phyloP scores from a whole-genome alignment of 208 protist species.

The Leishmania aethiopica region DNA sequence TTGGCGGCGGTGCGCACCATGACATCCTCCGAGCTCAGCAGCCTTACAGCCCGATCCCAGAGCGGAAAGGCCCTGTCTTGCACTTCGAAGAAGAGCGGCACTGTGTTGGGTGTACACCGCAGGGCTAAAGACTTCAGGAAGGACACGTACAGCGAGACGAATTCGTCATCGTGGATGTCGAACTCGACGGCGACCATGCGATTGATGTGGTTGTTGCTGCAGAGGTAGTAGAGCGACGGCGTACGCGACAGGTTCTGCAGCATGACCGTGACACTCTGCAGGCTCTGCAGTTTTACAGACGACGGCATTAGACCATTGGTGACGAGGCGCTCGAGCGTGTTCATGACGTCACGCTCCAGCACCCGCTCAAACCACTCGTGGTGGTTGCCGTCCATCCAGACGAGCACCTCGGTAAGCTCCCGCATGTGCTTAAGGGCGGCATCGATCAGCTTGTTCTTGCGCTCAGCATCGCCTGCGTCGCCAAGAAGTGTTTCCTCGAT shows the following conservation, averaged over 20 bases:
- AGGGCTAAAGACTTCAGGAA: conserved; percentile 88
- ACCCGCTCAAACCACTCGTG: conserved; percentile 69
- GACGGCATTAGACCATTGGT: conserved; percentile 58
- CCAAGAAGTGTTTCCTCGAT: conserved; percentile 23
- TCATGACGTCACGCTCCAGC: conserved; percentile 72
- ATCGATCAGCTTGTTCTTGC: conserved; percentile 4
- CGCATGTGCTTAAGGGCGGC: conserved; percentile 46
- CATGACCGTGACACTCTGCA: conserved; percentile 78
- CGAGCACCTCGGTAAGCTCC: conserved; percentile 72
- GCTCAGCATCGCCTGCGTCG: conserved; percentile 7
- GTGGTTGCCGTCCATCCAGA: conserved; percentile 84
- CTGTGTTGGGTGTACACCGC: conserved; percentile 70
- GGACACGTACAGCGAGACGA: conserved; percentile 79
- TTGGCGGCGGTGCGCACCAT: conserved; percentile 84
- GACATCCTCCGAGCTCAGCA: conserved; percentile 53
- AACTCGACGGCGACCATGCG: conserved; percentile 79
- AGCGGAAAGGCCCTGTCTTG: conserved; percentile 67
- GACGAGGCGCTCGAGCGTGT: conserved; percentile 66
- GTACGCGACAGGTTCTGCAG: conserved; percentile 75
- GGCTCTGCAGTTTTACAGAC: conserved; percentile 60
- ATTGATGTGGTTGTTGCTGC: conserved; percentile 91
- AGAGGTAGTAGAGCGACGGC: conserved; percentile 76
- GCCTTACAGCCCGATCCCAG: conserved; percentile 64
- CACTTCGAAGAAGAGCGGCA: conserved; percentile 86
- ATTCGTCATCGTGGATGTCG: conserved; percentile 81